Percentiles rank a stretch among this genome's conserved stretches.
Conservation (phyloP, 371 early-diverging fungal species). For the Mucor mucedo region DNA sequence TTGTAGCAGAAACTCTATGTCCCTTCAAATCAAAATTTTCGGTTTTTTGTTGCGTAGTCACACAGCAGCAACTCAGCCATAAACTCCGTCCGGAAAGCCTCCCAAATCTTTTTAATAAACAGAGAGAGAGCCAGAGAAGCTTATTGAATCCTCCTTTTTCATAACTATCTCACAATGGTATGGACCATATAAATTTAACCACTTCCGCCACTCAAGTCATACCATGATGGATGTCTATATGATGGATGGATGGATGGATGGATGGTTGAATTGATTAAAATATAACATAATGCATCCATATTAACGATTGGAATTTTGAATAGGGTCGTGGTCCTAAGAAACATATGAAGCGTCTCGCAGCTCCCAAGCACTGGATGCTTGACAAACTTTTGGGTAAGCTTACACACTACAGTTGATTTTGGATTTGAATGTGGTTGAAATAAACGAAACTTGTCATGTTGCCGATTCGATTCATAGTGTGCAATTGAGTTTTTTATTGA, state of each 20-base stretch:
- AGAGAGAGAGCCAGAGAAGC: neutral
- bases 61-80: neutral
- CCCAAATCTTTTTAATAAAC: neutral
- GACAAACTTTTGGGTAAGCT: constrained; percentile 88
- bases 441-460: neutral
- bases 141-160: constrained; percentile 31
- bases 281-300: neutral
- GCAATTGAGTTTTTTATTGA: neutral
- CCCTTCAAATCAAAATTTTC: neutral
- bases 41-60: neutral
- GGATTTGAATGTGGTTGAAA: neutral
- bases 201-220: neutral
- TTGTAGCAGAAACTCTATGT: neutral
- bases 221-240: constrained; percentile 6
- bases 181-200: neutral
- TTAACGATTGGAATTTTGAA: neutral
- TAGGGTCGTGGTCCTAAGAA: constrained; percentile 99
- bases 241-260: constrained; percentile 22
- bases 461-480: neutral
- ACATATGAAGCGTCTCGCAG: constrained; percentile 99
- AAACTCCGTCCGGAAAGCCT: neutral
- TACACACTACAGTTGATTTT: neutral
- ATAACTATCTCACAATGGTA: constrained; percentile 44
- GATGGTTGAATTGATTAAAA: constrained; percentile 2
- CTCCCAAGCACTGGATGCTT: constrained; percentile 99